These are phyloP conservation scores for Penicillium sp. DNA, from an alignment of 2,329 filamentous ascomycete genomes.

Conservation along the genomic window DNA sequence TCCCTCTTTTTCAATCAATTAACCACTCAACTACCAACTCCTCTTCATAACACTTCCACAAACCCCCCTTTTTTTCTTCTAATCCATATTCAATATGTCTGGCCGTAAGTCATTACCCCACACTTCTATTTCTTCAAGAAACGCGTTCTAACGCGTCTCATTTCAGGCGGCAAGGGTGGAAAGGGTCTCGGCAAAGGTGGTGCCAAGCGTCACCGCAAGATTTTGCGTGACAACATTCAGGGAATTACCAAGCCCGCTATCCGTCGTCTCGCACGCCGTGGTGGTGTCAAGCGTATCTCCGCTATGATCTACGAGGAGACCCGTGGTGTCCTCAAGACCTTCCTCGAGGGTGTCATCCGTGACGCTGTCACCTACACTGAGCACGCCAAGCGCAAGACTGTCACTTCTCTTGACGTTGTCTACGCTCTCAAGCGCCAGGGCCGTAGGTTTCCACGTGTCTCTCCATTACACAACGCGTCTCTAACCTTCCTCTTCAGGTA, in stretches of 20 bases:
- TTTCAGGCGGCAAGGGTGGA: constrained; percentile 83
- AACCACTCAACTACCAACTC: constrained; percentile 17
- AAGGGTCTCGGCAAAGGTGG: constrained; percentile 98
- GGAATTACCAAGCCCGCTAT: constrained; percentile 99
- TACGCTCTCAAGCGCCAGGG: constrained; percentile 65
- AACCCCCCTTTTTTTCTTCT: constrained; percentile 14
- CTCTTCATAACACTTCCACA: constrained; percentile 22
- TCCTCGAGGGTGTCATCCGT: constrained; percentile 78
- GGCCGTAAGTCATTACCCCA: constrained; percentile 52
- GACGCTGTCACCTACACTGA: constrained; percentile 79
- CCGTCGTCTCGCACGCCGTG: constrained; percentile 96
- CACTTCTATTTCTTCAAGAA: constrained; percentile 4
- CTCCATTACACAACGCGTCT: constrained; percentile 1
- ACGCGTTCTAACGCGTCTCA: constrained; percentile 48
- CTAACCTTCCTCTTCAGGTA: constrained; percentile 47
- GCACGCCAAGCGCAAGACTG: constrained; percentile 70
- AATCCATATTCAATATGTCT: constrained; percentile 54
- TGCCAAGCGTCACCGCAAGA: constrained; percentile 99
- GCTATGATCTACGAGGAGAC: constrained; percentile 90
- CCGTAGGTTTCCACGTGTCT: constrained; percentile 39
- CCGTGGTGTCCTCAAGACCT: constrained; percentile 78
- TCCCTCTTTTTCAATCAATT: constrained; percentile 28
- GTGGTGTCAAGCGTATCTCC: constrained; percentile 99
- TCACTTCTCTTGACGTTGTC: constrained; percentile 61
- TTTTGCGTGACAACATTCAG: constrained; percentile 99